Evolutionary conservation across 345 rosid species (phyloP).

Genomic region (Mangifera indica): DNA sequence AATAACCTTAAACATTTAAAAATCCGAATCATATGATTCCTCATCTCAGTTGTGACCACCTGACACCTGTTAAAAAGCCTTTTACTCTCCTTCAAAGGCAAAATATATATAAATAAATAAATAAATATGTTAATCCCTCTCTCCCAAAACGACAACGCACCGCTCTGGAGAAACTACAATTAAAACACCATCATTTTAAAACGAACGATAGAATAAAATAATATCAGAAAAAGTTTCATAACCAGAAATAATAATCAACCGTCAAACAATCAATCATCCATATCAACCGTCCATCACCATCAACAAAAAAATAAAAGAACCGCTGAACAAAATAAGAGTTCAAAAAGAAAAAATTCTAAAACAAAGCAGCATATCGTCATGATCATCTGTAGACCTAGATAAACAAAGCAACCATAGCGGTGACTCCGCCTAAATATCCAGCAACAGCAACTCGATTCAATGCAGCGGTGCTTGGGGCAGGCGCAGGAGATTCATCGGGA

Average conservation of each 20-base stretch:
- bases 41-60: too few species aligned
- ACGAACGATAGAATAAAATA: not conserved
- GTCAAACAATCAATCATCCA: slow-evolving; percentile 24
- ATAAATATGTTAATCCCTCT: too few species aligned
- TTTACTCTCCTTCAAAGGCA: too few species aligned
- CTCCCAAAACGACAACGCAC: too few species aligned
- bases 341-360: slow-evolving; percentile 10
- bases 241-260: slow-evolving; percentile 18
- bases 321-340: not conserved
- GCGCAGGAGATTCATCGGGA: slow-evolving; percentile 11
- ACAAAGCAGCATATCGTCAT: slow-evolving; percentile 3
- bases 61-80: too few species aligned
- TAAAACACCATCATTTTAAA: too few species aligned
- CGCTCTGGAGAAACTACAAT: too few species aligned
- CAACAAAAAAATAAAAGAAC: slow-evolving; percentile 25
- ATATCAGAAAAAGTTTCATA: not conserved
- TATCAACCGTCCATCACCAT: slow-evolving; percentile 29
- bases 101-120: too few species aligned
- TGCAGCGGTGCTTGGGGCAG: slow-evolving; percentile 30
- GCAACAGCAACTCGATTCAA: slow-evolving; percentile 39
- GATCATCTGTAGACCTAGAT: slow-evolving; percentile 47
- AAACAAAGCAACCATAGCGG: slow-evolving; percentile 43
- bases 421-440: slow-evolving; percentile 37
- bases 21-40: too few species aligned
- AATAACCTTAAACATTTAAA: too few species aligned